A percentile compares a stretch with the other conserved stretches of the same genome.
phyloP scores from a whole-genome alignment of 2,329 filamentous ascomycete genomes.

The Aspergillus intermedius region DNA sequence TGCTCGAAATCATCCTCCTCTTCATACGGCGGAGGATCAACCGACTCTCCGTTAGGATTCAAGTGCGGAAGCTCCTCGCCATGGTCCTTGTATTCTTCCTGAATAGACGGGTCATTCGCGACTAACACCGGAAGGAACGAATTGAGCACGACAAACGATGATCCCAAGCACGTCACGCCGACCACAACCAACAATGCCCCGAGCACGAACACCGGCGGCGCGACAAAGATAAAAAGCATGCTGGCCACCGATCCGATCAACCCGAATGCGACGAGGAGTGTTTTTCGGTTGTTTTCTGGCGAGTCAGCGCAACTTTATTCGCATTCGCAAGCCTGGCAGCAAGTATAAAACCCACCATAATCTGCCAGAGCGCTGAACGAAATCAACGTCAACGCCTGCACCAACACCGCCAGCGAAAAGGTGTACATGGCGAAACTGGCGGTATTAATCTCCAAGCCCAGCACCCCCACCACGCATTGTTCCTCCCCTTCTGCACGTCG shows the following conservation, averaged over 20 bases:
- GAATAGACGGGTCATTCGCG: conserved; percentile 62
- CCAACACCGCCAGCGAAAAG: conserved; percentile 77
- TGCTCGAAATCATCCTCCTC: conserved; percentile 19
- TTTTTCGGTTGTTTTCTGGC: conserved; percentile 59
- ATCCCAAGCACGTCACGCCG: conserved; percentile 82
- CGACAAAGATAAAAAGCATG: conserved; percentile 78
- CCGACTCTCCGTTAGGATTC: conserved; percentile 10
- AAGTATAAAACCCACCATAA: conserved; percentile 51
- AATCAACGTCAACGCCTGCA: conserved; percentile 81
- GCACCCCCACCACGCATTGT: conserved; percentile 26
- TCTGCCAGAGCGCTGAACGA: conserved; percentile 61
- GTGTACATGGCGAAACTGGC: conserved; percentile 52
- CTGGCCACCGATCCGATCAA: conserved; percentile 70
- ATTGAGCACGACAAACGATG: conserved; percentile 85
- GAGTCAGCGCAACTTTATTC: background rate
- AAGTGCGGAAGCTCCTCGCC: conserved; percentile 21
- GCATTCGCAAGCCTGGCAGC: background rate
- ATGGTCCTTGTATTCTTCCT: conserved; percentile 18
- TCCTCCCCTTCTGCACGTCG: conserved; percentile 18
- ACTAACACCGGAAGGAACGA: conserved; percentile 85
- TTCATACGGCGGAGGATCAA: conserved; percentile 12
- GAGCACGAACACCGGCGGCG: conserved; percentile 66
- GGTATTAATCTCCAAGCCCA: conserved; percentile 30
- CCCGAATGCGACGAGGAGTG: conserved; percentile 71
- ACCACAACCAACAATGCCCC: conserved; percentile 75